These are phyloP conservation scores for Furcasterigmium furcatum DNA, from an alignment of 2,329 filamentous ascomycete species.

Conservation along the genomic window DNA sequence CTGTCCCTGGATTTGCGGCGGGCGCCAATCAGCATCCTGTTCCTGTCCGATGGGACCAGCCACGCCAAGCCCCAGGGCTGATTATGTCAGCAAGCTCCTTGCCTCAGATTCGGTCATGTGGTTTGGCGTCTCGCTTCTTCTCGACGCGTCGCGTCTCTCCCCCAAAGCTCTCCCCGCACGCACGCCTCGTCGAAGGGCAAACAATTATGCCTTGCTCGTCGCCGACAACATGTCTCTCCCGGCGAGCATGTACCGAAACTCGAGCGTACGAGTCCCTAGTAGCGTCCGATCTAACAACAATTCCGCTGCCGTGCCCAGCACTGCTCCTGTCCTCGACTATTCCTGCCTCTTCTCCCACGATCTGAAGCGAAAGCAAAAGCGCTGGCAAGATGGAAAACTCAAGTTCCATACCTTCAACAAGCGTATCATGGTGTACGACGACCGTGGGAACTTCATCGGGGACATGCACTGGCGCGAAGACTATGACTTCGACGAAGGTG, in stretches of 20 bases:
- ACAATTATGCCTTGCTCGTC: background rate
- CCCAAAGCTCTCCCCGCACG: too few relatives aligned
- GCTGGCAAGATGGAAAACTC: conserved; percentile 90
- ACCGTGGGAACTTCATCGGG: conserved; percentile 74
- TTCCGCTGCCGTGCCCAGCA: conserved; percentile 45
- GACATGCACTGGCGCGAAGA: conserved; percentile 78
- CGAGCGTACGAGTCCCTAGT: background rate
- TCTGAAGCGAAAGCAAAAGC: conserved; percentile 79
- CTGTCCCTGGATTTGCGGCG: background rate
- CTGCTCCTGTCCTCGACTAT: conserved; percentile 76
- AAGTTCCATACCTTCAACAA: conserved; percentile 90
- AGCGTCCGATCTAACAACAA: background rate
- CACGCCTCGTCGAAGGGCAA: too few relatives aligned
- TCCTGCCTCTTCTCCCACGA: conserved; percentile 86
- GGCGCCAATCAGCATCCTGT: background rate
- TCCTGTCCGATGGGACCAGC: background rate
- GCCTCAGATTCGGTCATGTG: too few relatives aligned
- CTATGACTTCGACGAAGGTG: conserved; percentile 70
- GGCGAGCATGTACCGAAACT: too few relatives aligned
- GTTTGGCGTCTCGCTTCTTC: background rate
- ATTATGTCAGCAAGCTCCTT: background rate
- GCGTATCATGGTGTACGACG: conserved; percentile 86
- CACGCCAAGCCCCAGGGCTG: background rate
- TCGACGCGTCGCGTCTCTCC: too few relatives aligned
- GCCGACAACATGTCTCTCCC: background rate